Percentiles rank a stretch among this genome's conserved stretches.
Conservation (phyloP, 768 basidiomycete species). For the Tubosaeta sp. region DNA sequence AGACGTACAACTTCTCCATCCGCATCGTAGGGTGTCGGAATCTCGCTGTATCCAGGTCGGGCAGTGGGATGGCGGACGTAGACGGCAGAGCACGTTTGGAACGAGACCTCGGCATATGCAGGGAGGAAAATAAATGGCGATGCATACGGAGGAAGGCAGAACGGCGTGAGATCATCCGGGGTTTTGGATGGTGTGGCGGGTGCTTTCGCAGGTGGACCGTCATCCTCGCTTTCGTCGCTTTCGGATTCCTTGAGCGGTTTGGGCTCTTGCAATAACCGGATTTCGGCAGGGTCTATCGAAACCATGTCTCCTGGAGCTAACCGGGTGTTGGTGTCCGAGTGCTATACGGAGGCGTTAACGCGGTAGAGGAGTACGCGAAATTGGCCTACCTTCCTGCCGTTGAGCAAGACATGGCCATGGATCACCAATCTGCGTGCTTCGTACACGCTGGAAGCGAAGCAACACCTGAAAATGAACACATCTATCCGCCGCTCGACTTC, state of each 20-base stretch:
- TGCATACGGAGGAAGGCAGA: constrained; percentile 82
- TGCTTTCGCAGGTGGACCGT: not conserved
- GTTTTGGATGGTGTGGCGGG: constrained; percentile 1
- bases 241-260: constrained; percentile 14
- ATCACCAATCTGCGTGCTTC: constrained; percentile 83
- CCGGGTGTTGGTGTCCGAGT: constrained; percentile 78
- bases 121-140: constrained; percentile 93
- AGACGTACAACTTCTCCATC: constrained; percentile 90
- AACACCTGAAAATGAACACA: constrained; percentile 84
- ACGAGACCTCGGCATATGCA: constrained; percentile 82
- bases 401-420: constrained; percentile 82
- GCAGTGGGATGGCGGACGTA: constrained; percentile 97
- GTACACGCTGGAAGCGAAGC: constrained; percentile 86
- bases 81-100: constrained; percentile 82
- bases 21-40: constrained; percentile 93
- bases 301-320: constrained; percentile 94
- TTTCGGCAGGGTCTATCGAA: constrained; percentile 76
- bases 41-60: constrained; percentile 91
- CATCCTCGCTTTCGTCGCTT: not conserved
- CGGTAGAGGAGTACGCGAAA: not conserved
- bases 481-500: constrained; percentile 96
- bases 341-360: constrained; percentile 40
- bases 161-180: constrained; percentile 51
- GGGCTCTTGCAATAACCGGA: constrained; percentile 60
- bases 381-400: constrained; percentile 73